Evolutionary conservation across 139 green algal genomes (phyloP).

Genomic region (Chlorella sp.): DNA sequence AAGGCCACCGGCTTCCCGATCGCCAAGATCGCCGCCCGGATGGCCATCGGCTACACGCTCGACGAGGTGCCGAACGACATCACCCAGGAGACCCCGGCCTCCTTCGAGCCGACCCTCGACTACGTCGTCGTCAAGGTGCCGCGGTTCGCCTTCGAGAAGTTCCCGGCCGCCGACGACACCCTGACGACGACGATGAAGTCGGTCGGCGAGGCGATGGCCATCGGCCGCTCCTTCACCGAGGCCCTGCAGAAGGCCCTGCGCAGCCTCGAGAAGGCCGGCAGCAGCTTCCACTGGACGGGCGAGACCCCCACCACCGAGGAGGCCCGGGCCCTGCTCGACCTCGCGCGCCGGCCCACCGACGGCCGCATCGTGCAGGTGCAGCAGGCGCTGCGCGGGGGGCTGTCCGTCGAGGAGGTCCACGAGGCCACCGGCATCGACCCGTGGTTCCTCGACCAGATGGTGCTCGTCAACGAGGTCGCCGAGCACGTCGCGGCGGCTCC

Average conservation of each 20-base stretch:
- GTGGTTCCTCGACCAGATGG: slow-evolving; percentile 89
- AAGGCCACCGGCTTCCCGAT: slow-evolving; percentile 98
- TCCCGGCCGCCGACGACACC: slow-evolving; percentile 79
- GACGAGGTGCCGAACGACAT: slow-evolving; percentile 96
- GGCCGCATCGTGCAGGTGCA: slow-evolving; percentile 80
- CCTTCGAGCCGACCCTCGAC: slow-evolving; percentile 99
- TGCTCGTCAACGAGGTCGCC: slow-evolving; percentile 64
- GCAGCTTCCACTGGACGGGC: too few species aligned
- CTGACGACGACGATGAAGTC: slow-evolving; percentile 93
- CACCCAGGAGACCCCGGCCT: slow-evolving; percentile 94
- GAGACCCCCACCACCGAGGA: slow-evolving; percentile 81
- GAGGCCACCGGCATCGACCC: slow-evolving; percentile 94
- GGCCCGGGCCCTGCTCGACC: slow-evolving; percentile 76
- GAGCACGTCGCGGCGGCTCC: too few species aligned
- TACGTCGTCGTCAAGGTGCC: slow-evolving; percentile 94
- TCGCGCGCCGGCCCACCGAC: slow-evolving; percentile 63
- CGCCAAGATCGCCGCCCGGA: slow-evolving; percentile 98
- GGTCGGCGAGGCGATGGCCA: slow-evolving; percentile 98
- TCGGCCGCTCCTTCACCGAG: slow-evolving; percentile 93
- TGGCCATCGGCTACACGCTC: slow-evolving; percentile 92
- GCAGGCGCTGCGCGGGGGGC: slow-evolving; percentile 81
- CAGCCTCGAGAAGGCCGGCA: slow-evolving; percentile 89
- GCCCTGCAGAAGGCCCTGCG: slow-evolving; percentile 96
- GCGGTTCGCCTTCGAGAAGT: slow-evolving; percentile 98
- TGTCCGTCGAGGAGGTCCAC: slow-evolving; percentile 66